Base-by-base conservation (phyloP, 1,284 basidiomycete genomes). In the Ustilago loliicola region DNA sequence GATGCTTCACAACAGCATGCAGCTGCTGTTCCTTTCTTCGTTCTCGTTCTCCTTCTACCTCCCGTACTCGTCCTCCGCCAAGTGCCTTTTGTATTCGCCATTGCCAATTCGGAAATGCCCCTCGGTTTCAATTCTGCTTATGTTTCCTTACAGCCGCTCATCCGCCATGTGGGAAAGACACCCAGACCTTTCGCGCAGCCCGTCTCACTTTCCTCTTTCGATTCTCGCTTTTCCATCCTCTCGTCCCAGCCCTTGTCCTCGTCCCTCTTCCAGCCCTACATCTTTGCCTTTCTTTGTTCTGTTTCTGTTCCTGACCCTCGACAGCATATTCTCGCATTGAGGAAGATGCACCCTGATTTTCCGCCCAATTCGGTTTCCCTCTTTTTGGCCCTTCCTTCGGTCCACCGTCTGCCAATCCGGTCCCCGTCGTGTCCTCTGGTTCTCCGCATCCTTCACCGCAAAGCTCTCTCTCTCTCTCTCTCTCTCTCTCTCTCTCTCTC, bases 121-220 rank as follows among this genome's bases (percentile, higher is more conserved):
- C 42, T 45, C 21, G 42, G 5, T 45, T 45, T 45, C 42, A n/a
- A 45, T 17, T 11, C 25, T 51, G 23, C 48, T 19, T 27, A 8
- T 30, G 7, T 51, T 40, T 55, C 51, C 29, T 54, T 48, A 47
- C 45, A 23, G 45, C 58, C 34, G 58, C 58, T 36, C 47, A 29
- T 40, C 58, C 58, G 58, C 58, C 58, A 60, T 60, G 58, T 57
- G 55, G 55, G 38, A 57, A 38, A 45, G 30, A 57, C 55, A 57
- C 27, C 55, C 55, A 56, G 54, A 27, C 38, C 17, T 5, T 13
- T 21, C 3, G 38, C 38, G 30, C 51, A 19, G 53, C 53, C 45
- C 53, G 53, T 55, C 38, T 63, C 61, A 63, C 61, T 55, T 55
- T 56, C 53, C 51, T 29, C 29, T 62, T 62, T 54, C 11, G 58